Evolutionary conservation across 163 green algal genomes (phyloP).

Genomic region (Coccomyxa subellipsoidea): DNA sequence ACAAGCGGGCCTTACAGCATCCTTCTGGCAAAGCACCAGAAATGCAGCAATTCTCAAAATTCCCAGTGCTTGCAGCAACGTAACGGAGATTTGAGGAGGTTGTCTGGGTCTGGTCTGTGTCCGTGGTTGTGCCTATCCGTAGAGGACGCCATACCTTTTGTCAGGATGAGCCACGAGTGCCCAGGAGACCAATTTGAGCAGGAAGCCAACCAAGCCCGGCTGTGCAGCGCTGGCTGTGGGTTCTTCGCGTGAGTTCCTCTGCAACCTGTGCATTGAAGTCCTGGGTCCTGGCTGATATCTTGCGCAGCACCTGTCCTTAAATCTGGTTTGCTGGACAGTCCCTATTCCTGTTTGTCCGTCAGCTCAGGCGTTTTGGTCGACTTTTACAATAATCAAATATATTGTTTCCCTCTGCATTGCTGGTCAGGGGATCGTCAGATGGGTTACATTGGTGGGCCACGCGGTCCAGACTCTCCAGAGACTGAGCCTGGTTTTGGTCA

Average conservation of each 20-base stretch:
- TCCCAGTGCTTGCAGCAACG: neutral
- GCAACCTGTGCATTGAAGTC: neutral
- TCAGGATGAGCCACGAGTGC: slow-evolving; percentile 15
- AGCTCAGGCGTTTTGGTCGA: neutral
- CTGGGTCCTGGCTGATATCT: neutral
- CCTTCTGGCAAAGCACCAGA: neutral
- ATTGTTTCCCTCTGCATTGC: neutral
- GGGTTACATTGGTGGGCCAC: neutral
- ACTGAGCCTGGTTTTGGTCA: neutral
- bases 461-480: neutral
- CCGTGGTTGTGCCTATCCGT: neutral
- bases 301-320: neutral
- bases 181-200: slow-evolving; percentile 13
- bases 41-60: neutral
- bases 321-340: neutral
- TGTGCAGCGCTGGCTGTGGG: slow-evolving; percentile 63
- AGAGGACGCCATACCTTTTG: neutral
- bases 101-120: neutral
- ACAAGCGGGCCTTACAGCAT: neutral
- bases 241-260: slow-evolving; percentile 65
- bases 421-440: neutral
- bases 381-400: neutral
- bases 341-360: neutral
- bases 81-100: neutral
- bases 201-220: slow-evolving; percentile 25